These are phyloP conservation scores for Kandelia obovata DNA, from an alignment of 345 rosid genomes.

Conservation along the genomic window DNA sequence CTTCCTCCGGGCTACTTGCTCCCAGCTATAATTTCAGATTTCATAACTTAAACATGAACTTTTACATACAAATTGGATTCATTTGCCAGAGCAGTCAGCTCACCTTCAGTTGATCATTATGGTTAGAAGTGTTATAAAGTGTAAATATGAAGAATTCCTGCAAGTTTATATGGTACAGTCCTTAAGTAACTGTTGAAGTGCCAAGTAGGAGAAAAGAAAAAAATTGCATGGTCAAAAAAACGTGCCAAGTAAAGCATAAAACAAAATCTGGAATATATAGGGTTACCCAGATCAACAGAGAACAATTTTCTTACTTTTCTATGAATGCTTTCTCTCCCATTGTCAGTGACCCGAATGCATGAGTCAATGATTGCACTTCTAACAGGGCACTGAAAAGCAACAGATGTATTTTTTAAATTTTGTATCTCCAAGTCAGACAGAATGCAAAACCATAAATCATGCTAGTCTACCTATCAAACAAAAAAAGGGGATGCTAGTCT, in stretches of 20 bases:
- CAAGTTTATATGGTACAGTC: constrained; percentile 24
- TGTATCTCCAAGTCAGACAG: neutral
- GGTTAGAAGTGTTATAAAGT: constrained; percentile 86
- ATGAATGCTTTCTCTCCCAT: constrained; percentile 91
- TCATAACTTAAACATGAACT: constrained; percentile 24
- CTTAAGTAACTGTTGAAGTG: constrained; percentile 9
- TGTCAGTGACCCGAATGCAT: constrained; percentile 85
- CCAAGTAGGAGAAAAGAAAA: neutral
- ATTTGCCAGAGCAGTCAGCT: constrained; percentile 26
- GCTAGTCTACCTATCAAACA: too few relatives aligned
- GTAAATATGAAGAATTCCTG: constrained; percentile 92
- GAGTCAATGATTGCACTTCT: constrained; percentile 83
- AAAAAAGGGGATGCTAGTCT: too few relatives aligned
- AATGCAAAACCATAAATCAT: too few relatives aligned
- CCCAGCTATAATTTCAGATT: constrained; percentile 57
- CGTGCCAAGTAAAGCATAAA: neutral
- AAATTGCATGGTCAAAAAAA: too few relatives aligned
- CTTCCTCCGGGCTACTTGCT: constrained; percentile 95
- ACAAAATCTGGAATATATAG: constrained; percentile 7
- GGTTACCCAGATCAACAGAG: constrained; percentile 4
- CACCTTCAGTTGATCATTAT: constrained; percentile 93
- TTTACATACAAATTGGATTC: constrained; percentile 11
- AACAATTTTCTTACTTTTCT: constrained; percentile 57
- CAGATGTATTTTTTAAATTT: neutral
- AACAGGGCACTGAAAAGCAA: constrained; percentile 51